A percentile compares a stretch with the other conserved stretches of the same genome.
These are phyloP conservation scores for Schwanniomyces polymorphus DNA, from an alignment of 805 yeast species.

Conservation along the genomic window DNA sequence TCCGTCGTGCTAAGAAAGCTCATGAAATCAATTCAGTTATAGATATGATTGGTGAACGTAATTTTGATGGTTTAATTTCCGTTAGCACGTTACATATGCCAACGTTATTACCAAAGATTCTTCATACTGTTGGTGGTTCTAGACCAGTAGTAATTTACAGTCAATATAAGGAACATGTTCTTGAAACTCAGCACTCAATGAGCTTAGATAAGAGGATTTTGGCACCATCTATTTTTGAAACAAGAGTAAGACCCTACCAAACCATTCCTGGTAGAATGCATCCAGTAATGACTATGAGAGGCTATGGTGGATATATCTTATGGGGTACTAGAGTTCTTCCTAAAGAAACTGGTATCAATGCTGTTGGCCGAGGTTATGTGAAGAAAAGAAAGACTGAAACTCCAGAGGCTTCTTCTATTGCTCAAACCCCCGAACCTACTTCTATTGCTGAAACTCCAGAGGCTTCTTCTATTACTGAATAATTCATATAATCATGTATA, in stretches of 20 bases:
- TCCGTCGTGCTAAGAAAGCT: slow-evolving; percentile 61
- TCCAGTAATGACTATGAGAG: slow-evolving; percentile 90
- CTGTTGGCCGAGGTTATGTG: slow-evolving; percentile 65
- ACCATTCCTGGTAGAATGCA: slow-evolving; percentile 93
- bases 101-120: slow-evolving; percentile 57
- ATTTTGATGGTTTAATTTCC: slow-evolving; percentile 74
- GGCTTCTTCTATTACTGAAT: not conserved
- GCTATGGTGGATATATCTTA: slow-evolving; percentile 87
- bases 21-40: slow-evolving; percentile 49
- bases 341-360: slow-evolving; percentile 52
- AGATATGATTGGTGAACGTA: slow-evolving; percentile 47
- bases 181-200: slow-evolving; percentile 71
- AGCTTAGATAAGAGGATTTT: slow-evolving; percentile 67
- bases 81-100: slow-evolving; percentile 74
- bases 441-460: slow-evolving; percentile 1
- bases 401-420: not conserved
- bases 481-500: slow-evolving; percentile 3
- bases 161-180: slow-evolving; percentile 76
- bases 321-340: slow-evolving; percentile 82
- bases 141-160: slow-evolving; percentile 82
- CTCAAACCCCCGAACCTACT: slow-evolving; percentile 1
- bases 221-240: slow-evolving; percentile 81
- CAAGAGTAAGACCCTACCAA: slow-evolving; percentile 84
- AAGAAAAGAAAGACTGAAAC: slow-evolving; percentile 36
- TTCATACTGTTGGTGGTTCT: slow-evolving; percentile 76